Evolutionary conservation across 768 basidiomycete genomes (phyloP), one percentile per base, ranked within the genome.

Genomic region (Flagelloscypha sp.): DNA sequence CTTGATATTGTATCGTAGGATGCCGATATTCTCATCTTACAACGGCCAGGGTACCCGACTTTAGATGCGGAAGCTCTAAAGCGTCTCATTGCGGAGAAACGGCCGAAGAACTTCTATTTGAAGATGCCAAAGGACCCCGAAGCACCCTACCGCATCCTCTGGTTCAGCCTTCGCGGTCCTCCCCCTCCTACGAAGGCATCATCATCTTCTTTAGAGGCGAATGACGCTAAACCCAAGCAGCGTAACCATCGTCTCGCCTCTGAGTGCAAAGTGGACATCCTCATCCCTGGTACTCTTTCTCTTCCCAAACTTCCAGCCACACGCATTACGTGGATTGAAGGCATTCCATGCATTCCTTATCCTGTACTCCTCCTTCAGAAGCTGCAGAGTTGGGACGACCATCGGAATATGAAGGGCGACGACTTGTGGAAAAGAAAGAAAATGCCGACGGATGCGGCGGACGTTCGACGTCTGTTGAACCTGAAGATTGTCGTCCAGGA

Each of bases 211-310:
- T n/a, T n/a, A n/a, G n/a, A n/a, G n/a, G n/a, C n/a, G n/a, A n/a
- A n/a, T n/a, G n/a, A n/a, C n/a, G n/a, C n/a, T n/a, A n/a, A n/a
- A n/a, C n/a, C n/a, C n/a, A n/a, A n/a, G n/a, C n/a, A n/a, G n/a
- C n/a, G n/a, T n/a, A n/a, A n/a, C n/a, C n/a, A n/a, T n/a, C n/a
- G n/a, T n/a, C n/a, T n/a, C n/a, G n/a, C n/a, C n/a, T n/a, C n/a
- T n/a, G 55, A 57, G 23, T 60, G 61, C 38, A 68, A 68, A 49
- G 59, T 70, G 40, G 66, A 70, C 43, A 51, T 68, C 21, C 53
- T 69, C 15, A 44, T 61, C 9, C 66, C 66, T 0, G 62, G 65
- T 1, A 49, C 45, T 13, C 59, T 70, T 55, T 48, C 61, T 40
- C 63, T 70, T 8, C 66, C 66, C 2, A 33, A 33, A 19, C 31